Conservation (phyloP, 495 filamentous ascomycete species). For the Trypethelium eluteriae region DNA sequence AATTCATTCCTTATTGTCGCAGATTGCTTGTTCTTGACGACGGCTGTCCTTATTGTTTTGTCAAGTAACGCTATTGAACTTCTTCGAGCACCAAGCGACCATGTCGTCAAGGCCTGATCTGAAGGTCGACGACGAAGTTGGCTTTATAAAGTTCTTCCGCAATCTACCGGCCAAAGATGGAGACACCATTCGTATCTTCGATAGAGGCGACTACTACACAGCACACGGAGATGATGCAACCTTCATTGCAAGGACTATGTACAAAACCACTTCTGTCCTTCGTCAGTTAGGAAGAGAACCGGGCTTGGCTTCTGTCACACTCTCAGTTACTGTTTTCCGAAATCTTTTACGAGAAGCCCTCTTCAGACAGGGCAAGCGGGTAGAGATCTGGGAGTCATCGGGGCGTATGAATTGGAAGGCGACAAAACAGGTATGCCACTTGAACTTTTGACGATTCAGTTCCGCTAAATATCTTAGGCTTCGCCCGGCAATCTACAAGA, state of each 20-base stretch:
- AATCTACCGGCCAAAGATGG: slow-evolving; percentile 58
- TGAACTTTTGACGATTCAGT: slow-evolving; percentile 8
- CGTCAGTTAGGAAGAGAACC: slow-evolving; percentile 77
- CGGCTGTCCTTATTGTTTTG: not conserved
- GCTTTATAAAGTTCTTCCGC: slow-evolving; percentile 93
- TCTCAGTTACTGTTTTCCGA: slow-evolving; percentile 87
- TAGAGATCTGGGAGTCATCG: slow-evolving; percentile 79
- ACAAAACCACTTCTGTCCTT: slow-evolving; percentile 94
- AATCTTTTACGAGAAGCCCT: slow-evolving; percentile 93
- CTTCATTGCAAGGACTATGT: slow-evolving; percentile 89
- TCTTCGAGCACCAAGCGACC: no score
- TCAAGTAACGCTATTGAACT: not conserved
- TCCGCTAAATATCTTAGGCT: slow-evolving; percentile 37
- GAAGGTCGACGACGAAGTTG: slow-evolving; percentile 92
- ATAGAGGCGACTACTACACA: slow-evolving; percentile 91
- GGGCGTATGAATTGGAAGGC: slow-evolving; percentile 85
- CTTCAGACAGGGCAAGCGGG: slow-evolving; percentile 77
- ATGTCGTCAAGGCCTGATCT: slow-evolving; percentile 92
- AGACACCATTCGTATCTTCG: slow-evolving; percentile 81
- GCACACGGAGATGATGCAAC: slow-evolving; percentile 87
- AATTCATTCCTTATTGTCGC: not conserved
- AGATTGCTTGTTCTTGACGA: not conserved
- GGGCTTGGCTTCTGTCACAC: slow-evolving; percentile 82
- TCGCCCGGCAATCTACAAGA: slow-evolving; percentile 96
- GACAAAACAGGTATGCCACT: slow-evolving; percentile 52